Evolutionary conservation across 306 rosid genomes (phyloP).

Genomic region (Sicyos baderoa): DNA sequence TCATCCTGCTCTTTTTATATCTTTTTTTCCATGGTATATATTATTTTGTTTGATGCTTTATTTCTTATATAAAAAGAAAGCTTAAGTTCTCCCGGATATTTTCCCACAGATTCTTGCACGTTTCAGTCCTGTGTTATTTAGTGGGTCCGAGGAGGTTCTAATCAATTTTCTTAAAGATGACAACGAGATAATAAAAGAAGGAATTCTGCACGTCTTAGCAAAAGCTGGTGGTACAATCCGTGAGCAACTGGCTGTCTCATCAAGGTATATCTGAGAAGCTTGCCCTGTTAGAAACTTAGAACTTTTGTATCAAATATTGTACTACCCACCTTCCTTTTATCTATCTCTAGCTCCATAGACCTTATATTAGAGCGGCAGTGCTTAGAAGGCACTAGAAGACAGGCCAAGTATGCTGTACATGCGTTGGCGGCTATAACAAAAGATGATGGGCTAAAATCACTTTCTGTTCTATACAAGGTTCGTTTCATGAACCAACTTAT

Average conservation of each 20-base stretch:
- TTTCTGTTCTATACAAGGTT: conserved; percentile 96
- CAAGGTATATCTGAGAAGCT: conserved; percentile 47
- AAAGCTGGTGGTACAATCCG: conserved; percentile 93
- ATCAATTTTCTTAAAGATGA: conserved; percentile 71
- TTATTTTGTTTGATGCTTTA: too few relatives aligned
- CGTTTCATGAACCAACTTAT: conserved; percentile 24
- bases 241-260: conserved; percentile 63
- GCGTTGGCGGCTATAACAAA: conserved; percentile 92
- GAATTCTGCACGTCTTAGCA: conserved; percentile 65
- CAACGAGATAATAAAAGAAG: conserved; percentile 73
- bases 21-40: too few relatives aligned
- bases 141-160: conserved; percentile 72
- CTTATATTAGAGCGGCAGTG: conserved; percentile 80
- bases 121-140: conserved; percentile 69
- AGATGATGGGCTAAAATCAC: conserved; percentile 91
- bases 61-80: not conserved
- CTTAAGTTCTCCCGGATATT: not conserved
- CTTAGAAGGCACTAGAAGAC: conserved; percentile 87
- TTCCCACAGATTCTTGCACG: conserved; percentile 73
- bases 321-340: conserved; percentile 26
- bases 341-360: conserved; percentile 70
- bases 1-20: too few relatives aligned
- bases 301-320: conserved; percentile 17
- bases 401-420: conserved; percentile 93
- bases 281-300: conserved; percentile 17